These are phyloP conservation scores for Arabidopsis hybrid DNA, from an alignment of 441 rosid genomes.

Conservation along the genomic window DNA sequence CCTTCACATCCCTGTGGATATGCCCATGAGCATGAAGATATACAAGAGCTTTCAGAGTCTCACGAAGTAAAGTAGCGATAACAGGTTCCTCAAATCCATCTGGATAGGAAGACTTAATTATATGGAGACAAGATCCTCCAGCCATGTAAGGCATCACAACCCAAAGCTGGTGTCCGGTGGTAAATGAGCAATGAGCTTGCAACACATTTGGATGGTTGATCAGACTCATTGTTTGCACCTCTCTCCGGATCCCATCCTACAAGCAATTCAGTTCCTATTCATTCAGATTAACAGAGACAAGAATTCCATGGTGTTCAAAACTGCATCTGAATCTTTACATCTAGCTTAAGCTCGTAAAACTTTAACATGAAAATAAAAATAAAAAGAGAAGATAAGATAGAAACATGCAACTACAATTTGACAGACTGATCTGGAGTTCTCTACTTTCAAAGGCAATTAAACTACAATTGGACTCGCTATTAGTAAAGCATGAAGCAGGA, in stretches of 20 bases:
- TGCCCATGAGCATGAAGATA: slow-evolving; percentile 97
- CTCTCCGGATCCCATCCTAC: slow-evolving; percentile 99
- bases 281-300: slow-evolving; percentile 29
- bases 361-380: not conserved
- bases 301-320: not conserved
- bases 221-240: slow-evolving; percentile 96
- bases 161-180: slow-evolving; percentile 88
- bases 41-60: slow-evolving; percentile 95
- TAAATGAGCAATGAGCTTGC: slow-evolving; percentile 96
- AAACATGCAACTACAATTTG: slow-evolving; percentile 30
- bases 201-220: slow-evolving; percentile 91
- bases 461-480: slow-evolving; percentile 11
- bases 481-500: slow-evolving; percentile 1
- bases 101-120: slow-evolving; percentile 82
- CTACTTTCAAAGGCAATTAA: not conserved
- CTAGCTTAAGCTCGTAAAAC: slow-evolving; percentile 19
- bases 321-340: slow-evolving; percentile 16
- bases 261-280: slow-evolving; percentile 31
- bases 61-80: slow-evolving; percentile 87
- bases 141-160: slow-evolving; percentile 99
- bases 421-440: slow-evolving; percentile 16
- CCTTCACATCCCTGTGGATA: slow-evolving; percentile 99
- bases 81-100: slow-evolving; percentile 98
- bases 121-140: slow-evolving; percentile 97
- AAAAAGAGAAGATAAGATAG: not conserved